Conservation (phyloP, 2,329 filamentous ascomycete genomes). For the Apiospora aurea region DNA sequence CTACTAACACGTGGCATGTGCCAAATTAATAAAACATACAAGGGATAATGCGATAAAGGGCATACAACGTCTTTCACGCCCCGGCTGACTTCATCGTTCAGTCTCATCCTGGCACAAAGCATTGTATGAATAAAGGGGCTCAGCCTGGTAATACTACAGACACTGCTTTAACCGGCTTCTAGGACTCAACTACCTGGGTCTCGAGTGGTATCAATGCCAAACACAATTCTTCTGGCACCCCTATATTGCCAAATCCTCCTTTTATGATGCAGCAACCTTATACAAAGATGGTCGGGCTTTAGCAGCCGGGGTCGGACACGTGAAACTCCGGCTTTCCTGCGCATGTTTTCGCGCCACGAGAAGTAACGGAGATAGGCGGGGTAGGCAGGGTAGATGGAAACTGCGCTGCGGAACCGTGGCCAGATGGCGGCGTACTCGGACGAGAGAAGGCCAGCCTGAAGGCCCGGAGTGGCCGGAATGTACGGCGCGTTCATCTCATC, state of each 20-base stretch:
- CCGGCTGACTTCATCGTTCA: neutral
- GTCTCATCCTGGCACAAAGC: neutral
- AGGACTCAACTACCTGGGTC: neutral
- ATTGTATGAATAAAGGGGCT: neutral
- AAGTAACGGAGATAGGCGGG: neutral
- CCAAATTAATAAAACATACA: neutral
- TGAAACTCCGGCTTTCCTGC: neutral
- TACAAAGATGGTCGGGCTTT: neutral
- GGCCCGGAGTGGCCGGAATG: neutral
- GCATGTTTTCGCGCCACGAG: neutral
- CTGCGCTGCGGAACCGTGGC: neutral
- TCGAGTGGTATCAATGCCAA: neutral
- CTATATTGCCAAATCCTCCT: neutral
- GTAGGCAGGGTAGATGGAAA: neutral
- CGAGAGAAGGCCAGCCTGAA: neutral
- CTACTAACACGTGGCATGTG: neutral
- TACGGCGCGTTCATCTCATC: neutral
- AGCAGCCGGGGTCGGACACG: neutral
- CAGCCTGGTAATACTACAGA: neutral
- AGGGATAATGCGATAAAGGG: neutral
- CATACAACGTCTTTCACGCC: neutral
- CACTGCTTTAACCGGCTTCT: neutral
- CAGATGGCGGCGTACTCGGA: neutral
- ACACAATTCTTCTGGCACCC: neutral
- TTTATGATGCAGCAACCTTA: too few relatives aligned